Evolutionary conservation across 805 yeast species (phyloP).

Genomic region (Metschnikowia arizonensis): DNA sequence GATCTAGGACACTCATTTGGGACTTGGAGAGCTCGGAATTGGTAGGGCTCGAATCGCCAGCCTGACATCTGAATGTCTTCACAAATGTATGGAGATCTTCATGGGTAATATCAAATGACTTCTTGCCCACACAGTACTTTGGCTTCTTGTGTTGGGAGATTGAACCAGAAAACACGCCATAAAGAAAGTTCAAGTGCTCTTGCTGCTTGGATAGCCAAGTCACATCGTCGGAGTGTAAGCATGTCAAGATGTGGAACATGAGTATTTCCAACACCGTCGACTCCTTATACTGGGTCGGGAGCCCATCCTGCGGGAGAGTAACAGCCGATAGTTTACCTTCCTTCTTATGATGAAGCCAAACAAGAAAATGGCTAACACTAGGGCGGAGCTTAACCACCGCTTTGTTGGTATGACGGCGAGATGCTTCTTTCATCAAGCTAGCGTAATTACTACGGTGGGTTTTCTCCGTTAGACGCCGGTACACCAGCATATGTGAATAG

Average conservation of each 20-base stretch:
- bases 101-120: background rate
- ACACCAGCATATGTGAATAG: slow-evolving; percentile 1
- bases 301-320: slow-evolving; percentile 4
- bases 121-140: background rate
- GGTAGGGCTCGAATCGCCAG: background rate
- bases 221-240: slow-evolving; percentile 8
- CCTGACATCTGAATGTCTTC: background rate
- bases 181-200: slow-evolving; percentile 7
- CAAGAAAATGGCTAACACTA: slow-evolving; percentile 14
- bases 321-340: slow-evolving; percentile 5
- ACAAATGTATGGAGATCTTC: background rate
- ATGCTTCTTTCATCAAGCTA: slow-evolving; percentile 15
- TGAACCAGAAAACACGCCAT: background rate
- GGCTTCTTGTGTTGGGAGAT: background rate
- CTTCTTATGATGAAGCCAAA: slow-evolving; percentile 16
- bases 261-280: slow-evolving; percentile 12
- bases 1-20: background rate
- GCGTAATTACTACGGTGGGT: slow-evolving; percentile 18
- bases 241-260: slow-evolving; percentile 15
- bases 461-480: slow-evolving; percentile 18
- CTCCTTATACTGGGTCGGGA: slow-evolving; percentile 7
- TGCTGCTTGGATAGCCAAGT: slow-evolving; percentile 12
- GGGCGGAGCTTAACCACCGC: slow-evolving; percentile 11
- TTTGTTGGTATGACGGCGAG: slow-evolving; percentile 5
- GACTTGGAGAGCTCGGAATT: background rate